These are phyloP conservation scores for Tetrapisispora arboricola DNA, from an alignment of 805 yeast species.

Conservation along the genomic window DNA sequence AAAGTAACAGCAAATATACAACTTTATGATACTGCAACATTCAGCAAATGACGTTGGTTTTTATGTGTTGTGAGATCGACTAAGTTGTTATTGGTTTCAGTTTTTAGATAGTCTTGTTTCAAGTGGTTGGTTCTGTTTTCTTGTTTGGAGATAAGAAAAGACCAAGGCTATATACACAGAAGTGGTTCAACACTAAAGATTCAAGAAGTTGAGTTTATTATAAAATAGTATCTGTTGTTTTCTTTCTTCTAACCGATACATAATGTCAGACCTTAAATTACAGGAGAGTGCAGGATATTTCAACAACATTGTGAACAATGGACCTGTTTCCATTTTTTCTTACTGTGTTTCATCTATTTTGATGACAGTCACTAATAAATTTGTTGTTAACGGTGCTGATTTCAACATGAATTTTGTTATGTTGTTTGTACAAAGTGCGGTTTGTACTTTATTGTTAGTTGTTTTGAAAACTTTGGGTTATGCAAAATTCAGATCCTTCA, in stretches of 20 bases:
- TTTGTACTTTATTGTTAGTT: slow-evolving; percentile 64
- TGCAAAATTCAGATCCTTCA: slow-evolving; percentile 75
- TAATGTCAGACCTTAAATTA: slow-evolving; percentile 25
- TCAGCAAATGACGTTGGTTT: too few species aligned
- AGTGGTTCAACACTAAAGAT: too few species aligned
- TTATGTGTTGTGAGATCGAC: too few species aligned
- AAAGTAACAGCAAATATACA: too few species aligned
- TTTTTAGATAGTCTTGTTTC: too few species aligned
- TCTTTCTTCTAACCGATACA: background rate
- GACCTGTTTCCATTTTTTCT: slow-evolving; percentile 57
- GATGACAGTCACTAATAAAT: slow-evolving; percentile 97
- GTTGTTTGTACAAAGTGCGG: slow-evolving; percentile 75
- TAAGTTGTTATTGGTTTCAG: too few species aligned
- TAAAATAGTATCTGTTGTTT: background rate
- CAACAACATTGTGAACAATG: slow-evolving; percentile 33
- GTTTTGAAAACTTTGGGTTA: slow-evolving; percentile 57
- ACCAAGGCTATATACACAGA: too few species aligned
- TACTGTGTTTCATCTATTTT: slow-evolving; percentile 92
- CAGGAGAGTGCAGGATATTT: slow-evolving; percentile 6
- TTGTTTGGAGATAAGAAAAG: too few species aligned
- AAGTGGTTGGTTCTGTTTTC: too few species aligned
- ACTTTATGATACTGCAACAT: too few species aligned
- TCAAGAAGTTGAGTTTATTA: too few species aligned
- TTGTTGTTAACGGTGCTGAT: slow-evolving; percentile 64
- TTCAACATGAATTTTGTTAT: slow-evolving; percentile 79